Base-by-base conservation (phyloP, 352 stramenopile genomes). In the Globisporangium apiculatum region DNA sequence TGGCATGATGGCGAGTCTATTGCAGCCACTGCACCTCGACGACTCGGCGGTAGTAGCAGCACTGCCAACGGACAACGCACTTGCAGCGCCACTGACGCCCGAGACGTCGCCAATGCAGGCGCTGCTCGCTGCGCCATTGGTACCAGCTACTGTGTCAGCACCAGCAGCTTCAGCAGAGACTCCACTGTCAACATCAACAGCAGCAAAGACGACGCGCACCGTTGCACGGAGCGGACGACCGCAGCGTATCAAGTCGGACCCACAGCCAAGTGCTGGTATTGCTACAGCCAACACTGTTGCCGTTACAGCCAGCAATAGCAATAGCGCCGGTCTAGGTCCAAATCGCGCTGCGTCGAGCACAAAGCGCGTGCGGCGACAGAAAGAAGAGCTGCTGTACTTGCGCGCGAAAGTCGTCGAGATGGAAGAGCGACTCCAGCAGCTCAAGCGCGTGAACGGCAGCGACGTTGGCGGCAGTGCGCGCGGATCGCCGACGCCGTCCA, bases 321-420 rank as follows among this genome's bases (percentile, higher is more conserved):
- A 31, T 31, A 3, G 24, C 24, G 24, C 24, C 24, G 24, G 24
- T 31, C 24, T 31, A 3, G 24, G 24, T 31, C 24, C 51, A 14
- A 67, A 51, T 38, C 66, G 40, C 38, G 24, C 24, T 31, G 24
- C 24, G 24, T 55, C 53, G 18, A 65, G 61, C 38, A 65, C 58
- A 40, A 64, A 64, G 51, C 58, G 58, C 46, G 58, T 64, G 51
- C 58, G 58, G 8, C 60, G 58, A 3, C 55, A 61, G 52, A 71
- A 67, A 18, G 57, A 66, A 18, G 65, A 71, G 35, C 31, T 71
- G 11, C 8, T 60, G 48, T 63, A 67, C 37, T n/a, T 72, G 35
- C 57, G 65, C 12, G 43, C 24, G 3, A 57, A 67, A 49, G 65
- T 66, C 14, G 42, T 57, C 9, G 65, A 67, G 38, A 55, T 72